A percentile compares a stretch with the other conserved stretches of the same genome.
These are phyloP conservation scores for Geotrichum phurueaensis DNA, from an alignment of 1,139 yeast genomes.

Conservation along the genomic window DNA sequence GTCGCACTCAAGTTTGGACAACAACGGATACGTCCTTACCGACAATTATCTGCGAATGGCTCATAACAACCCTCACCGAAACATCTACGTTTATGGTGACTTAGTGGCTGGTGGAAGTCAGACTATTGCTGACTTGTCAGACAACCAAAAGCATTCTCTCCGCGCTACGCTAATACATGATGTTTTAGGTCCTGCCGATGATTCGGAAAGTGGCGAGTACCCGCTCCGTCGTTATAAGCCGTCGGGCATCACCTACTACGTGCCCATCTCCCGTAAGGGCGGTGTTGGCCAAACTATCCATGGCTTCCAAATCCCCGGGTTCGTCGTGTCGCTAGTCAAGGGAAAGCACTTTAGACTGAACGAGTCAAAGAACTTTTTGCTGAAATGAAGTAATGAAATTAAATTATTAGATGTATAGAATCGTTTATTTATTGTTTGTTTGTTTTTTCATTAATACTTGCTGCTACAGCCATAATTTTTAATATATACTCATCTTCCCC, in stretches of 20 bases:
- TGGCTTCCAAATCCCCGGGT: slow-evolving; percentile 15
- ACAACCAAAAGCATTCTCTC: slow-evolving; percentile 11
- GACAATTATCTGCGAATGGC: slow-evolving; percentile 17
- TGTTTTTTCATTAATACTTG: no score
- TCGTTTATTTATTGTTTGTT: not conserved
- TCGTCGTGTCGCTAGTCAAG: slow-evolving; percentile 16
- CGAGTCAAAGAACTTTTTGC: slow-evolving; percentile 4
- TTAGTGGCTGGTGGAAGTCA: slow-evolving; percentile 14
- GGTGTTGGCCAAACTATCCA: slow-evolving; percentile 17
- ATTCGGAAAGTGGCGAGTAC: not conserved
- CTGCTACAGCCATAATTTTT: not conserved
- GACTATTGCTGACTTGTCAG: slow-evolving; percentile 13
- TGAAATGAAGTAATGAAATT: not conserved
- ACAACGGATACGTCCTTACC: slow-evolving; percentile 13
- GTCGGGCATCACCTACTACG: slow-evolving; percentile 7
- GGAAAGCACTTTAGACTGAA: slow-evolving; percentile 13
- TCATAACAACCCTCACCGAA: slow-evolving; percentile 7
- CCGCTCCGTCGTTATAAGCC: slow-evolving; percentile 11
- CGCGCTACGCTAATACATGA: slow-evolving; percentile 15
- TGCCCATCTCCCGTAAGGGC: slow-evolving; percentile 16
- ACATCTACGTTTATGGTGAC: slow-evolving; percentile 18
- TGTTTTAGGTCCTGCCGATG: not conserved
- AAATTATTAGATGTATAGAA: not conserved
- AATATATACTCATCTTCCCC: not conserved
- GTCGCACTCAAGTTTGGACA: slow-evolving; percentile 9